These are phyloP conservation scores for Tolypocladium cylindrosporum DNA, from an alignment of 2,329 filamentous ascomycete species.

Conservation along the genomic window DNA sequence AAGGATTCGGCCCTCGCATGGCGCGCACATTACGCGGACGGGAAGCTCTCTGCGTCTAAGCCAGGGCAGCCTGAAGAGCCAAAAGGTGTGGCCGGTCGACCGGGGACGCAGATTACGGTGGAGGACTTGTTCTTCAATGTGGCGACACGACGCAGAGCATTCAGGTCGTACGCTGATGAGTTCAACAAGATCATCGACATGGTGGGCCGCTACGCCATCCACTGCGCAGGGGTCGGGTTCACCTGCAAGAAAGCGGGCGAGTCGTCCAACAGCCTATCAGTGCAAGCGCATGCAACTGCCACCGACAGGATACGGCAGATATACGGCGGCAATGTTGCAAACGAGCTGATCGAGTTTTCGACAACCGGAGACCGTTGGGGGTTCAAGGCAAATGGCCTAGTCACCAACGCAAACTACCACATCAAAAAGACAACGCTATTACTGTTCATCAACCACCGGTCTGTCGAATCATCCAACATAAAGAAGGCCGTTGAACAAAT, in stretches of 20 bases:
- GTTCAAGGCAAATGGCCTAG: conserved; percentile 71
- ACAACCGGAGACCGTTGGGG: conserved; percentile 68
- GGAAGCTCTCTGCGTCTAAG: conserved; percentile 71
- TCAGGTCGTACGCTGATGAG: conserved; percentile 85
- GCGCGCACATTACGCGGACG: conserved; percentile 79
- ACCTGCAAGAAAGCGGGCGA: conserved; percentile 96
- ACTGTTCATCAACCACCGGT: conserved; percentile 92
- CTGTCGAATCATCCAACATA: conserved; percentile 80
- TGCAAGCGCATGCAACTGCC: conserved; percentile 61
- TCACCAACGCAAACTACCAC: conserved; percentile 90
- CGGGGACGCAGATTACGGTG: conserved; percentile 89
- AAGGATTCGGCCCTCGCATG: conserved; percentile 80
- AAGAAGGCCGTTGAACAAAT: conserved; percentile 88
- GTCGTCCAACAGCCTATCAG: conserved; percentile 69
- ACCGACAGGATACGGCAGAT: conserved; percentile 85
- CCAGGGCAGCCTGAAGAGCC: conserved; percentile 81
- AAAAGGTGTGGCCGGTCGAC: conserved; percentile 76
- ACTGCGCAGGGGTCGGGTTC: conserved; percentile 85
- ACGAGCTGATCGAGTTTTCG: conserved; percentile 72
- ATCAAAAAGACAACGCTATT: conserved; percentile 81
- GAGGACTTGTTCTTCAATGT: conserved; percentile 98
- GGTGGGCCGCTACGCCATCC: conserved; percentile 85
- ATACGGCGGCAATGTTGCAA: conserved; percentile 73
- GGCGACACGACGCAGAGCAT: conserved; percentile 76
- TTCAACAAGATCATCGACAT: conserved; percentile 97